Evolutionary conservation across 257 asterid species (phyloP).

Genomic region (Petunia axillaris): DNA sequence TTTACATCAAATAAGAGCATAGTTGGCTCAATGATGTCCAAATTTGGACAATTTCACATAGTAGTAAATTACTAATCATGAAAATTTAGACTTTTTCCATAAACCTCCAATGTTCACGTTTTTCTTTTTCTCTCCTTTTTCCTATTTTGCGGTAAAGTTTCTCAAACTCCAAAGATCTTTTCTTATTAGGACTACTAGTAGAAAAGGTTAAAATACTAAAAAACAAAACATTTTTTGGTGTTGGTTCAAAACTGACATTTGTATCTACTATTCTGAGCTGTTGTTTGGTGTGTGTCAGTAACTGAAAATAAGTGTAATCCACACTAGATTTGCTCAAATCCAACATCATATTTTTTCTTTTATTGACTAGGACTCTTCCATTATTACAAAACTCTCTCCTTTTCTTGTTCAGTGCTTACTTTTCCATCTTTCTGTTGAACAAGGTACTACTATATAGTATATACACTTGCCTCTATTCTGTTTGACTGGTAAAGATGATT

Average conservation of each 20-base stretch:
- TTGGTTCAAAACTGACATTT: background rate
- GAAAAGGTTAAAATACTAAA: no score
- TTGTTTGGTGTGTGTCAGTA: slow-evolving; percentile 9
- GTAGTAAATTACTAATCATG: no score
- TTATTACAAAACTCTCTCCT: background rate
- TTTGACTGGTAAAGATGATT: background rate
- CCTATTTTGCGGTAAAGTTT: no score
- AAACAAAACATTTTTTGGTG: background rate
- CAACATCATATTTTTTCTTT: background rate
- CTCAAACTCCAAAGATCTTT: no score
- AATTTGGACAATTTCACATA: no score
- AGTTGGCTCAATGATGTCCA: no score
- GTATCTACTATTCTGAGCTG: background rate
- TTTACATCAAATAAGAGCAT: no score
- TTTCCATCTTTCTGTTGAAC: background rate
- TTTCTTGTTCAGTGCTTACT: background rate
- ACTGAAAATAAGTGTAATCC: background rate
- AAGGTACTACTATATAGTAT: background rate
- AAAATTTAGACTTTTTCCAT: no score
- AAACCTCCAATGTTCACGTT: no score
- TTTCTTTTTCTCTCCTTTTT: no score
- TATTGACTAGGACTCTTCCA: slow-evolving; percentile 1
- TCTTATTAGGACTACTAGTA: no score
- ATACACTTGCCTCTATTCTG: background rate
- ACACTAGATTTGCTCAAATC: background rate